These are phyloP conservation scores for Plasmodium blacklocki DNA, from an alignment of 169 alveolate genomes.

Conservation along the genomic window DNA sequence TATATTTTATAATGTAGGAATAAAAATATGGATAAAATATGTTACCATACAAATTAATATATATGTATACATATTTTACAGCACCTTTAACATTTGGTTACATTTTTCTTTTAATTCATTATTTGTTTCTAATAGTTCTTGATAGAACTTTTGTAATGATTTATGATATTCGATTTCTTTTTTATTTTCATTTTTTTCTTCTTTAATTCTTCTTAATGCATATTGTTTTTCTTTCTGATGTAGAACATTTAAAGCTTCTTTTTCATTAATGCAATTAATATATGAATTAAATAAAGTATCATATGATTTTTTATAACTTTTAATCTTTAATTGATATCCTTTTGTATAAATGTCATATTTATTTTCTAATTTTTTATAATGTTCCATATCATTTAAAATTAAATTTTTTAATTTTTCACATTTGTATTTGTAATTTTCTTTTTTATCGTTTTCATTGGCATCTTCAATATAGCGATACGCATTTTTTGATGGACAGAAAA, in stretches of 20 bases:
- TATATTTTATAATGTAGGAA: too few species aligned
- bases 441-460: constrained; percentile 48
- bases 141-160: constrained; percentile 75
- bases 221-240: constrained; percentile 54
- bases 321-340: constrained; percentile 41
- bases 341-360: constrained; percentile 61
- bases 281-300: constrained; percentile 24
- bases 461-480: constrained; percentile 29
- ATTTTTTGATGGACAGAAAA: constrained; percentile 76
- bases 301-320: constrained; percentile 76
- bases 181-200: constrained; percentile 57
- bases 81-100: not conserved
- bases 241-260: constrained; percentile 48
- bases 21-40: too few species aligned
- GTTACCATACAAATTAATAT: too few species aligned
- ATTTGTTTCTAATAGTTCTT: constrained; percentile 28
- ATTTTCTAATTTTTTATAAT: constrained; percentile 39
- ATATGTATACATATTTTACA: not conserved
- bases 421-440: constrained; percentile 56
- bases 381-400: constrained; percentile 40
- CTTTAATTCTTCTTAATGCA: constrained; percentile 48
- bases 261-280: constrained; percentile 34
- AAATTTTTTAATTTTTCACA: constrained; percentile 23
- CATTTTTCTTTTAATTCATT: constrained; percentile 7
- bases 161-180: constrained; percentile 75